These are phyloP conservation scores for Wallacemonas sp. DNA, from an alignment of 208 protist species.

Conservation along the genomic window DNA sequence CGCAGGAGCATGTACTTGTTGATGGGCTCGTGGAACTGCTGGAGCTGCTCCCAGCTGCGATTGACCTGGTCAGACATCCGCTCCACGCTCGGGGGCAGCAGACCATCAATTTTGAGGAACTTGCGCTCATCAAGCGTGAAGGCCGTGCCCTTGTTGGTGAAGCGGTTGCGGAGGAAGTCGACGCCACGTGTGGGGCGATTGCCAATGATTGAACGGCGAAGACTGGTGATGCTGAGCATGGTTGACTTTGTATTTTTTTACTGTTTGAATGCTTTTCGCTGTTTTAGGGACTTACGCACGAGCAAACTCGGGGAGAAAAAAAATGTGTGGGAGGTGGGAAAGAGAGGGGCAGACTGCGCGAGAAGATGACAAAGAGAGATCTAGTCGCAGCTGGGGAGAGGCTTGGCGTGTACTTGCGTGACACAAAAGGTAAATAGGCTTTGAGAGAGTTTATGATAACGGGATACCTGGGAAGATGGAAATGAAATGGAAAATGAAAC, in stretches of 20 bases:
- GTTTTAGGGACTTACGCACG: no score
- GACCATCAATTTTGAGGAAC: slow-evolving; percentile 48
- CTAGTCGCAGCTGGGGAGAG: neutral
- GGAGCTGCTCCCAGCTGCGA: slow-evolving; percentile 43
- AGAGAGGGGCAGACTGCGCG: neutral
- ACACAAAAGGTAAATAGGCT: slow-evolving; percentile 14
- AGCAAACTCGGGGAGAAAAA: neutral
- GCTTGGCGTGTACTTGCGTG: neutral
- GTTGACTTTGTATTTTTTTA: slow-evolving; percentile 4
- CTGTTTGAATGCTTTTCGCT: slow-evolving; percentile 12
- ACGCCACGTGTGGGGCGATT: slow-evolving; percentile 43
- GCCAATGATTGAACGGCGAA: slow-evolving; percentile 12
- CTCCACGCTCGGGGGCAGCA: slow-evolving; percentile 51
- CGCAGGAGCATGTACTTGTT: slow-evolving; percentile 51
- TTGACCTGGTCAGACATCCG: slow-evolving; percentile 56
- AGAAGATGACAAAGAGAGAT: neutral
- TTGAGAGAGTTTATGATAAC: slow-evolving; percentile 10
- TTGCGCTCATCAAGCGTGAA: slow-evolving; percentile 63
- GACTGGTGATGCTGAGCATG: slow-evolving; percentile 33
- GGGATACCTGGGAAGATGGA: slow-evolving; percentile 9
- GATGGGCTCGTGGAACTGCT: slow-evolving; percentile 36
- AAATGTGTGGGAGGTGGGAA: neutral
- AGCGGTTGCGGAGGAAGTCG: slow-evolving; percentile 65
- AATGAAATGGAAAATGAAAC: slow-evolving; percentile 9
- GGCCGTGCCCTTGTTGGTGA: slow-evolving; percentile 59